phyloP scores from a whole-genome alignment of 2,329 filamentous ascomycete species.

The Gnomoniopsis smithogilvyi region DNA sequence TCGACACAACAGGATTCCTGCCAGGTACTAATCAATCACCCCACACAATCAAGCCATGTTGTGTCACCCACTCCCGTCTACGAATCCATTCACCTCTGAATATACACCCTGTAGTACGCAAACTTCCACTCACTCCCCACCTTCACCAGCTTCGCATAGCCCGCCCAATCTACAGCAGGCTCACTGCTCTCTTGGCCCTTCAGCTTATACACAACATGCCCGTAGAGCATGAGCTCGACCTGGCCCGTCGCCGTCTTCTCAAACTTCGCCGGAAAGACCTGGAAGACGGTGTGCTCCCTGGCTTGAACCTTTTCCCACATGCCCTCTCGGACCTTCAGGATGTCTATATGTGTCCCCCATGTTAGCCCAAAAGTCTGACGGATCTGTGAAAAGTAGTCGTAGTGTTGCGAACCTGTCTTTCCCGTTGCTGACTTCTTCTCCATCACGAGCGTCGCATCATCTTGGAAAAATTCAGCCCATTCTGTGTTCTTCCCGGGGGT shows the following conservation, averaged over 20 bases:
- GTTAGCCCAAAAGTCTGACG: neutral
- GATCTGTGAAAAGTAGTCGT: too few relatives aligned
- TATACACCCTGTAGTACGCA: slow-evolving; percentile 30
- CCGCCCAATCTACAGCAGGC: slow-evolving; percentile 28
- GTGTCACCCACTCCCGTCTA: neutral
- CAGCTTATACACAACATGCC: slow-evolving; percentile 23
- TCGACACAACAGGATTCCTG: too few relatives aligned
- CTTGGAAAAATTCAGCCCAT: slow-evolving; percentile 40
- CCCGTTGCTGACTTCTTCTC: slow-evolving; percentile 37
- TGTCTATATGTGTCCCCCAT: slow-evolving; percentile 32
- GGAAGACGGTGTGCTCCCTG: slow-evolving; percentile 38
- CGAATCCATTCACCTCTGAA: slow-evolving; percentile 22
- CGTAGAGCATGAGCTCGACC: slow-evolving; percentile 33
- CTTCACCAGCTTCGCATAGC: slow-evolving; percentile 23
- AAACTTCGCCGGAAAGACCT: slow-evolving; percentile 40
- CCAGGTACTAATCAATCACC: neutral
- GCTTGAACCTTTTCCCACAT: slow-evolving; percentile 42
- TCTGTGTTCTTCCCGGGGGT: slow-evolving; percentile 36
- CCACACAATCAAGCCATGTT: neutral
- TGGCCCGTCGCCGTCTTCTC: slow-evolving; percentile 12
- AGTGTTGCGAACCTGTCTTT: slow-evolving; percentile 2
- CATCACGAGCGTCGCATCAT: slow-evolving; percentile 40
- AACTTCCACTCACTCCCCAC: slow-evolving; percentile 24
- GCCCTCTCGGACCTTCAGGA: slow-evolving; percentile 34
- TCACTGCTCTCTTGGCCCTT: slow-evolving; percentile 22